phyloP scores from a whole-genome alignment of 257 asterid species.

The Ligustrum vulgare region DNA sequence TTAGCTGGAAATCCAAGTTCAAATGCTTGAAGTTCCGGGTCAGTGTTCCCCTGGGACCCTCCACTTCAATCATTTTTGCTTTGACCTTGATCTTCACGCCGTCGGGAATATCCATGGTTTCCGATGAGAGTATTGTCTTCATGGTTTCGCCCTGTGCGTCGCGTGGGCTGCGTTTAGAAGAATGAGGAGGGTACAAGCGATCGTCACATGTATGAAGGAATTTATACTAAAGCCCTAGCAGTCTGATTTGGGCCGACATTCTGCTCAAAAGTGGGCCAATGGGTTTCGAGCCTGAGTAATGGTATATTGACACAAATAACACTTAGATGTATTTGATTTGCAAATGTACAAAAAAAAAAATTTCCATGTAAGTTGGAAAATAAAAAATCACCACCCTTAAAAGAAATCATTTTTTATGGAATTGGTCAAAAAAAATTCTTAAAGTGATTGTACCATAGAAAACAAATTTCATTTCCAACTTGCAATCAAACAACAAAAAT shows the following conservation, averaged over 20 bases:
- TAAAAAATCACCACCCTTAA: too few relatives aligned
- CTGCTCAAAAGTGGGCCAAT: background rate
- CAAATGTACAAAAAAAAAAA: too few relatives aligned
- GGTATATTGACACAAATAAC: background rate
- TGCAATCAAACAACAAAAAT: too few relatives aligned
- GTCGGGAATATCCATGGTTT: conserved; percentile 79
- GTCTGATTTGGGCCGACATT: background rate
- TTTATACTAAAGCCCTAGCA: conserved; percentile 5
- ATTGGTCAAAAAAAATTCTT: too few relatives aligned
- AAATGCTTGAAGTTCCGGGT: conserved; percentile 65
- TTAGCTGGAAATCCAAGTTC: conserved; percentile 77
- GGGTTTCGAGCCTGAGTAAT: background rate
- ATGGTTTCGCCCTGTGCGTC: conserved; percentile 21
- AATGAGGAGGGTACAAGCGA: background rate
- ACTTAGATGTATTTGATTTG: too few relatives aligned
- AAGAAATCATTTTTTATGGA: too few relatives aligned
- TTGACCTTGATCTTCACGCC: conserved; percentile 67
- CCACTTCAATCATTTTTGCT: conserved; percentile 72
- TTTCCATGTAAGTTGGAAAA: too few relatives aligned
- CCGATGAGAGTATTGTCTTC: conserved; percentile 75
- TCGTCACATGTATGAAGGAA: rapidly evolving
- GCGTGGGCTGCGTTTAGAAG: background rate
- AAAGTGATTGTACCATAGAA: too few relatives aligned
- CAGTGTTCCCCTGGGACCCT: conserved; percentile 81
- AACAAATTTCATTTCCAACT: too few relatives aligned